A percentile compares a stretch with the other conserved stretches of the same genome.
Evolutionary conservation across 257 asterid species (phyloP).

Genomic region (Plantago elongata): DNA sequence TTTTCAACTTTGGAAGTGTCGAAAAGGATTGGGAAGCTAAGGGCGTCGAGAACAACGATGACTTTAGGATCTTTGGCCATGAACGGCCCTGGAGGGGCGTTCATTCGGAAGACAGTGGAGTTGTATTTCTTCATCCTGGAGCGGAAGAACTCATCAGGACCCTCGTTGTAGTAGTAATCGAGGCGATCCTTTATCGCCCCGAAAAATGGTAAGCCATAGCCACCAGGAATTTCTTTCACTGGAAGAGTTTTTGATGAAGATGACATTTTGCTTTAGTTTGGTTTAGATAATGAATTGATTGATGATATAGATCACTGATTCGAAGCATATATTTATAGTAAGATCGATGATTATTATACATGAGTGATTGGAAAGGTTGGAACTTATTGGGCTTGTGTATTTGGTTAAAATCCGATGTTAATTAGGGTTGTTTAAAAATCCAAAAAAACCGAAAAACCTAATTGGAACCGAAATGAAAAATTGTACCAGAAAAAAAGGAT

Average conservation of each 20-base stretch:
- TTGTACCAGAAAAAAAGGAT: too few species aligned
- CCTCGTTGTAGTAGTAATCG: slow-evolving; percentile 41
- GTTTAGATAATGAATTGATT: neutral
- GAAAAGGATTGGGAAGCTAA: slow-evolving; percentile 30
- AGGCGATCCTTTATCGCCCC: slow-evolving; percentile 43
- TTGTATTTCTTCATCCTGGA: slow-evolving; percentile 35
- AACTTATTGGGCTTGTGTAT: too few species aligned
- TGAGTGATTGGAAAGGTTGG: too few species aligned
- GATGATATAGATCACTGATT: neutral
- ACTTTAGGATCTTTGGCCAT: slow-evolving; percentile 35
- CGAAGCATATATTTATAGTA: too few species aligned
- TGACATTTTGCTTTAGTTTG: slow-evolving; percentile 15
- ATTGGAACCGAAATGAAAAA: too few species aligned
- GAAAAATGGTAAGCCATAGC: slow-evolving; percentile 38
- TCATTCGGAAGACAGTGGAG: slow-evolving; percentile 43
- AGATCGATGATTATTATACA: too few species aligned
- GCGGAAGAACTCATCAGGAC: slow-evolving; percentile 40
- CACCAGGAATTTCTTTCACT: slow-evolving; percentile 47
- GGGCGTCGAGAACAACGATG: slow-evolving; percentile 26
- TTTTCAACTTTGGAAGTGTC: slow-evolving; percentile 33
- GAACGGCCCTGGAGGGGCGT: slow-evolving; percentile 60
- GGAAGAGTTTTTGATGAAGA: slow-evolving; percentile 25
- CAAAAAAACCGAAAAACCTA: too few species aligned
- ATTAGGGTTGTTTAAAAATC: too few species aligned
- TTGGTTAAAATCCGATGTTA: too few species aligned